Evolutionary conservation across 2,329 filamentous ascomycete species (phyloP), one percentile per base, ranked within the genome.

Genomic region (Parastagonospora nodorum): DNA sequence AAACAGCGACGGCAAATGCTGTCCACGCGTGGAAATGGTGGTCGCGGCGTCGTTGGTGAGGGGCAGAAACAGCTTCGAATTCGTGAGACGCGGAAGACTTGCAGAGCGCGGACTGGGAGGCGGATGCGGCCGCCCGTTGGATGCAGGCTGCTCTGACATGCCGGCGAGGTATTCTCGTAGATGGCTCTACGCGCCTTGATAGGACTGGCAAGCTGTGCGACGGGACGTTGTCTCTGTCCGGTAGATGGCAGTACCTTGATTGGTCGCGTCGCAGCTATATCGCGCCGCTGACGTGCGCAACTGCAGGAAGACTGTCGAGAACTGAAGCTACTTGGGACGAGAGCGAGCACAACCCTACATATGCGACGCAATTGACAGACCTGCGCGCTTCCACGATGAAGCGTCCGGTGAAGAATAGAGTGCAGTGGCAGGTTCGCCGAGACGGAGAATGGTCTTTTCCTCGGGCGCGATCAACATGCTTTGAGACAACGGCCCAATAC

Each of bases 21-120:
- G 75, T 2, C 76, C 76, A n/a, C 77, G 74, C 27, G 76, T 76
- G 1, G 76, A 75, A 5, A 79, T 61, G 2, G 71, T 57, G 33
- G 15, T 32, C 4, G 48, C 60, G 3, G 66, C 48, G 8, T 77
- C 77, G 28, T 71, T 68, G 19, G 69, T 68, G 5, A 77, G 64
- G 8, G 76, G 75, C 7, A 78, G 69, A 53, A 78, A 79, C 51
- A 69, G 68, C 46, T 72, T 75, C 32, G 71, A 58, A 48, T 60
- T 68, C 7, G 67, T 55, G 19, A 75, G 59, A 51, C 72, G 72
- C 35, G 70, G 59, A 19, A 65, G 61, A 45, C 61, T 68, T n/a
- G 59, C 57, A 1, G 60, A 60, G 32, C 64, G 63, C 1, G 60
- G 55, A 11, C 36, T 52, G 7, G 60, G 53, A n/a, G 60, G 53